Evolutionary conservation across 257 asterid genomes (phyloP), one percentile per base, ranked within the genome.

Genomic region (Lycium barbarum): DNA sequence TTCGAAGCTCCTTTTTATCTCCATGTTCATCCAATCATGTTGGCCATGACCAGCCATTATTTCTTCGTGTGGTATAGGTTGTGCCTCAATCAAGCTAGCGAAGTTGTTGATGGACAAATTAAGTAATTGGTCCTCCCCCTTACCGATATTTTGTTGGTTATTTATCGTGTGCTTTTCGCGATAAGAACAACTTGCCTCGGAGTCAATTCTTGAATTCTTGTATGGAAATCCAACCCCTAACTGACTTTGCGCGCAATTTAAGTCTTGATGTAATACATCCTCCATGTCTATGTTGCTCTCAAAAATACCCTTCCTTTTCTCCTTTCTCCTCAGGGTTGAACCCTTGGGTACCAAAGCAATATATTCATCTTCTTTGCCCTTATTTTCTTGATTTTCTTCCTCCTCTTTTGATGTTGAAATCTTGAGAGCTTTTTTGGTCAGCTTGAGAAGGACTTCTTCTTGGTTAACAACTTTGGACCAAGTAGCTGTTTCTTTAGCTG

Each of bases 401-500:
- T 82, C 43, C 2, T 83, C 87, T 0, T 85, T 53, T 1, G 87
- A 10, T n/a, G 55, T 58, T 2, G 91, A 81, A 22, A 91, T 90
- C 26, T 20, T 84, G 9, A 90, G 91, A 0, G 92, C 84, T 53
- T 74, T 89, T 47, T 87, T 10, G 0, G 88, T 82, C 5, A 85
- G 55, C 11, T 88, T 57, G 55, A 74, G 0, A 13, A 91, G 91
- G 53, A 85, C 91, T 83, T 91, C 91, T 86, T 94, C 98, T 43
- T 92, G 94, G 43, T 90, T 88, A 20, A 90, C 83, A 4, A 89
- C 88, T 80, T 73, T 88, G 2, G 90, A 86, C 93, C 94, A 92
- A 9, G 93, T 92, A 0, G 84, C 80, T 0, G 89, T 86, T 9
- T 93, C 97, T 83, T 83, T 91, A 0, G 95, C 94, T 1, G 94